Evolutionary conservation across 352 stramenopile genomes (phyloP).

Genomic region (Pythium rishiriense): DNA sequence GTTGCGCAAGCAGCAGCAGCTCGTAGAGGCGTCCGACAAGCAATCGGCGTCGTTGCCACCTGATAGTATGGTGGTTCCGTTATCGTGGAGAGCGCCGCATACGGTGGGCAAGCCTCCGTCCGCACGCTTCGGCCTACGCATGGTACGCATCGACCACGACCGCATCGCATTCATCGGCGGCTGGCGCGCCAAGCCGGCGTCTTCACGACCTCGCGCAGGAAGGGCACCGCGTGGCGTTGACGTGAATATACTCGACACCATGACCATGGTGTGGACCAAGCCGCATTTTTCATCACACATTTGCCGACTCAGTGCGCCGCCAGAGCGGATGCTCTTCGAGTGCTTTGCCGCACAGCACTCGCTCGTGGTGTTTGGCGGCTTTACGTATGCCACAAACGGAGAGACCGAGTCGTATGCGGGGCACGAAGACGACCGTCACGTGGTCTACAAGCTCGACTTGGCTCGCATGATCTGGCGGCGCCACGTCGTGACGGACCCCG

Average conservation of each 20-base stretch:
- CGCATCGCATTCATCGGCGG: conserved; percentile 25
- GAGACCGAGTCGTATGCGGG: conserved; percentile 16
- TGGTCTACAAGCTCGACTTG: conserved; percentile 64
- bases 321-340: conserved; percentile 27
- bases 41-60: neutral
- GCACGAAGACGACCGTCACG: conserved; percentile 13
- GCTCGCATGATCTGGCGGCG: conserved; percentile 70
- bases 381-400: conserved; percentile 24
- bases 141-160: conserved; percentile 23
- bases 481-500: conserved; percentile 28
- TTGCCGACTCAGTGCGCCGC: conserved; percentile 19
- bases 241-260: conserved; percentile 26
- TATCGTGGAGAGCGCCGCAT: conserved; percentile 39
- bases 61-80: neutral
- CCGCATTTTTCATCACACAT: conserved; percentile 27
- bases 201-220: neutral
- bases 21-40: neutral
- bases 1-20: neutral
- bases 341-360: conserved; percentile 22
- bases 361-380: conserved; percentile 26
- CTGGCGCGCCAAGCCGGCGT: conserved; percentile 11
- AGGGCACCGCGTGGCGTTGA: conserved; percentile 11
- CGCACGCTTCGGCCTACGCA: conserved; percentile 46
- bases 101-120: conserved; percentile 56
- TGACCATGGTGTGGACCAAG: conserved; percentile 32